phyloP scores from a whole-genome alignment of 2,329 filamentous ascomycete species.

The Domatiomyces catenatus region DNA sequence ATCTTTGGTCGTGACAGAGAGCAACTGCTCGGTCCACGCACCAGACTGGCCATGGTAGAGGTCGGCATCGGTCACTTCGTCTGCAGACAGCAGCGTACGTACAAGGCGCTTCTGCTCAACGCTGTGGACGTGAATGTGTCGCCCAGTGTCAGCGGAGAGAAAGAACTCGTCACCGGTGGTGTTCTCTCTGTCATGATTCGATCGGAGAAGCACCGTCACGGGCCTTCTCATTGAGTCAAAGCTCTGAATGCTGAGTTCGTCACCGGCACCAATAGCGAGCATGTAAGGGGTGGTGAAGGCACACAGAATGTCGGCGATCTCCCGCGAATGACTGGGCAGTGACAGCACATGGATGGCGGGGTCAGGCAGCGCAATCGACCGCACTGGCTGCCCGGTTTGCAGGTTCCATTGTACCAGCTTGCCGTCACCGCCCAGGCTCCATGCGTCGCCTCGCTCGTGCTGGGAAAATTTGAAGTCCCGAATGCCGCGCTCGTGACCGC shows the following conservation, averaged over 20 bases:
- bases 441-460: slow-evolving; percentile 35
- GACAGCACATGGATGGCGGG: slow-evolving; percentile 28
- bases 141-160: slow-evolving; percentile 34
- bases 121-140: slow-evolving; percentile 37
- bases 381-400: slow-evolving; percentile 26
- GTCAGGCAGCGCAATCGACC: slow-evolving; percentile 31
- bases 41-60: slow-evolving; percentile 21
- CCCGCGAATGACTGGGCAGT: slow-evolving; percentile 7
- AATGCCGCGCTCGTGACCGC: slow-evolving; percentile 33
- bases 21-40: slow-evolving; percentile 20
- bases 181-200: slow-evolving; percentile 19
- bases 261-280: slow-evolving; percentile 27
- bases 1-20: slow-evolving; percentile 33
- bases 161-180: slow-evolving; percentile 24
- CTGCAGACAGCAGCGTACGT: slow-evolving; percentile 34
- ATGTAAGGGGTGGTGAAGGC: slow-evolving; percentile 36
- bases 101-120: slow-evolving; percentile 28
- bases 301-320: slow-evolving; percentile 27
- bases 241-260: slow-evolving; percentile 23
- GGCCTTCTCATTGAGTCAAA: slow-evolving; percentile 36
- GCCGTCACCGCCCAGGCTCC: slow-evolving; percentile 39
- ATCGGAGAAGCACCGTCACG: slow-evolving; percentile 33
- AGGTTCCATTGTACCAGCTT: slow-evolving; percentile 40
- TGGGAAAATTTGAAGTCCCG: slow-evolving; percentile 37
- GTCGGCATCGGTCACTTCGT: slow-evolving; percentile 28